Conservation (phyloP, 2,329 filamentous ascomycete genomes). For the Mycocentrospora acerina region DNA sequence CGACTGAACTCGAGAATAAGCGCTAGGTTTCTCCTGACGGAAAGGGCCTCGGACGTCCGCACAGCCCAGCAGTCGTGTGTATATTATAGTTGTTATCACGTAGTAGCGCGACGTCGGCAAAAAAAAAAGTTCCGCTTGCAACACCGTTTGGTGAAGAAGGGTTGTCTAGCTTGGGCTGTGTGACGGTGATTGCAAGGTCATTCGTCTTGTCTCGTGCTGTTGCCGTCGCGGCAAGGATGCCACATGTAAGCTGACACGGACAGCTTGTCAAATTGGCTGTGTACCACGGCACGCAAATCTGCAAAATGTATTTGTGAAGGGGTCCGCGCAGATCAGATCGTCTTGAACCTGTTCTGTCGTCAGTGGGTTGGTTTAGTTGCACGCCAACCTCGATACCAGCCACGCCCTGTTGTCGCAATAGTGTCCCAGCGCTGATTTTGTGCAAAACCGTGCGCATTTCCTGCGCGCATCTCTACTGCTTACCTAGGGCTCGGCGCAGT, state of each 20-base stretch:
- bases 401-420: too few relatives aligned
- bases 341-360: conserved; percentile 31
- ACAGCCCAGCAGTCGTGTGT: too few relatives aligned
- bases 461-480: conserved; percentile 23
- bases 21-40: conserved; percentile 8
- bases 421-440: conserved; percentile 9
- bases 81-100: too few relatives aligned
- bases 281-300: conserved; percentile 36
- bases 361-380: conserved; percentile 11
- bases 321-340: conserved; percentile 27
- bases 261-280: conserved; percentile 22
- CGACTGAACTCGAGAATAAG: conserved; percentile 10
- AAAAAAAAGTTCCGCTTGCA: conserved; percentile 21
- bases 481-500: conserved; percentile 15
- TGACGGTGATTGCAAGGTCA: conserved; percentile 37
- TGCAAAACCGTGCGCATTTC: conserved; percentile 5
- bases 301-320: conserved; percentile 34
- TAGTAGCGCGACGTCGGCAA: conserved; percentile 7
- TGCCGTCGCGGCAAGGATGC: conserved; percentile 36
- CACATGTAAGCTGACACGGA: conserved; percentile 41
- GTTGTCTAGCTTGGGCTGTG: conserved; percentile 36
- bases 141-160: conserved; percentile 29
- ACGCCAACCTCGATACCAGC: too few relatives aligned
- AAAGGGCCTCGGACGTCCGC: too few relatives aligned
- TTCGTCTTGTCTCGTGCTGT: conserved; percentile 38